phyloP scores from a whole-genome alignment of 1,284 basidiomycete genomes.

The Trichosporon asahii region DNA sequence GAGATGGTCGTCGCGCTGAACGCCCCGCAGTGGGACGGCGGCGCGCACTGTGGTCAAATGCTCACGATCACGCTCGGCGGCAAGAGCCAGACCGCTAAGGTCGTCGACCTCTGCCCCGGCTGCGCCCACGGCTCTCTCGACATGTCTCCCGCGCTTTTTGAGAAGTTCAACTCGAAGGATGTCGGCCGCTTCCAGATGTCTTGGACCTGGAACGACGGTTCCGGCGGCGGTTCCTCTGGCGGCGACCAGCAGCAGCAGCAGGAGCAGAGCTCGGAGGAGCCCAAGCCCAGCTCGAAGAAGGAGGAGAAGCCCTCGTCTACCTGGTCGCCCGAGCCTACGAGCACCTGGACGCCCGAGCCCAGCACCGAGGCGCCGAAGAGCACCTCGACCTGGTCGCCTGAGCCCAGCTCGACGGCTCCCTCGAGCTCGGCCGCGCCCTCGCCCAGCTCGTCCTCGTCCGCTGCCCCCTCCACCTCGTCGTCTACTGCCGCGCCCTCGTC shows the following conservation, averaged over 20 bases:
- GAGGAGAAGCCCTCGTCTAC: constrained; percentile 30
- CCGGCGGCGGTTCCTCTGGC: constrained; percentile 10
- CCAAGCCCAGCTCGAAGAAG: constrained; percentile 29
- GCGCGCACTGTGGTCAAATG: constrained; percentile 61
- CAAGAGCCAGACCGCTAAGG: constrained; percentile 60
- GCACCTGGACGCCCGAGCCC: constrained; percentile 31
- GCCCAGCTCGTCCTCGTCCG: constrained; percentile 35
- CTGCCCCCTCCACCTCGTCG: constrained; percentile 20
- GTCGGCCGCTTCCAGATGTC: constrained; percentile 59
- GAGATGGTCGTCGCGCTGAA: constrained; percentile 52
- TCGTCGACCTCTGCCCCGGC: constrained; percentile 60
- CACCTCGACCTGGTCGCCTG: constrained; percentile 1
- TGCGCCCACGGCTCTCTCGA: constrained; percentile 65
- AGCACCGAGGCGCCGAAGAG: constrained; percentile 35
- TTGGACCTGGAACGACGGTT: constrained; percentile 59
- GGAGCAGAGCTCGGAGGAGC: constrained; percentile 11
- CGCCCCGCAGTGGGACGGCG: constrained; percentile 52
- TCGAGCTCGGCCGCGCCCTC: not conserved
- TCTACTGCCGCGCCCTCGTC: constrained; percentile 25
- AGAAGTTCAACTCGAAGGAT: constrained; percentile 41
- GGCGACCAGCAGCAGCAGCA: not conserved
- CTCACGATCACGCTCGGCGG: constrained; percentile 65
- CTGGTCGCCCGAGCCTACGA: constrained; percentile 29
- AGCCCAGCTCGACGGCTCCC: constrained; percentile 13
- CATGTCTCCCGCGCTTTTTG: constrained; percentile 70